These are phyloP conservation scores for Boletus smithii DNA, from an alignment of 1,284 basidiomycete genomes.

Conservation along the genomic window DNA sequence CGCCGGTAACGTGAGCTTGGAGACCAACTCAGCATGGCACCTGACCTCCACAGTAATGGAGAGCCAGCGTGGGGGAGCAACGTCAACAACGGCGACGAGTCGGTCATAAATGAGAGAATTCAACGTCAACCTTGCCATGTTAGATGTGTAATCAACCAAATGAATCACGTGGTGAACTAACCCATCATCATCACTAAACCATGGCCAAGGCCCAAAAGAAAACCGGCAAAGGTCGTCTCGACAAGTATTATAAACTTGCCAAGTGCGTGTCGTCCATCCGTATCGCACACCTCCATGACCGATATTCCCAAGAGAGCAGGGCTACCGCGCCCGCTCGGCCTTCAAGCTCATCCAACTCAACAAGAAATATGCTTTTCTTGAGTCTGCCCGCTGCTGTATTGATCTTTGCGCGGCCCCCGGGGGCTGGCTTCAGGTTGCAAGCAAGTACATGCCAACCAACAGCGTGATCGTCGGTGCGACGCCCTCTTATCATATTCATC, in stretches of 20 bases:
- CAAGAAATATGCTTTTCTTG: constrained; percentile 94
- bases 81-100: constrained; percentile 31
- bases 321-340: constrained; percentile 97
- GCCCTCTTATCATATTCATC: constrained; percentile 4
- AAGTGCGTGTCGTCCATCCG: constrained; percentile 62
- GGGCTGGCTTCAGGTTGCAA: constrained; percentile 98
- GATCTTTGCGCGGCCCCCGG: constrained; percentile 99
- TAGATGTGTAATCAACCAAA: too few relatives aligned
- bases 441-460: constrained; percentile 96
- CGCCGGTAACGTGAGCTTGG: background rate
- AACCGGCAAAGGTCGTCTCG: constrained; percentile 92
- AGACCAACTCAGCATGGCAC: constrained; percentile 30
- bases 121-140: too few relatives aligned
- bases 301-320: constrained; percentile 75
- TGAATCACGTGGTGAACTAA: background rate
- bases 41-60: constrained; percentile 40
- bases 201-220: constrained; percentile 86
- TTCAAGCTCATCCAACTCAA: constrained; percentile 99
- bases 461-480: constrained; percentile 88
- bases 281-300: constrained; percentile 3
- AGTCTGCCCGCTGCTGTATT: constrained; percentile 90
- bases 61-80: constrained; percentile 16
- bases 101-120: constrained; percentile 20
- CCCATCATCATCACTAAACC: too few relatives aligned
- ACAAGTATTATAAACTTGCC: constrained; percentile 94